Evolutionary conservation across 2,329 filamentous ascomycete genomes (phyloP), one percentile per base, ranked within the genome.

Genomic region (Malbranchea zuffiana): DNA sequence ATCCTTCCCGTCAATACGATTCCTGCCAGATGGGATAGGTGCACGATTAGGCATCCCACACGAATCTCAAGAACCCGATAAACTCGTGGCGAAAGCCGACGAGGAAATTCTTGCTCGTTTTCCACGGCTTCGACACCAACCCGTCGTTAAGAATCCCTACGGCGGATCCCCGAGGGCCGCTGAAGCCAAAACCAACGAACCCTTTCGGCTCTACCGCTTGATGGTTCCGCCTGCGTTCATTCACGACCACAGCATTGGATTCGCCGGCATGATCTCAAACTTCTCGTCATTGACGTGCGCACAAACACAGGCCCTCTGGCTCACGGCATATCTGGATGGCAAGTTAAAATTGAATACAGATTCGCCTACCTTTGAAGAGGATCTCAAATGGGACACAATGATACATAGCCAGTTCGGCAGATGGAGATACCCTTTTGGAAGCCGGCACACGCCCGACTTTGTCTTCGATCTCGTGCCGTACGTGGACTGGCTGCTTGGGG

Each of bases 381-480:
- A 66, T 6, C 48, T 77, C 7, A 56, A 60, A 3, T 63, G 61
- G 48, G 69, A 80, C 47, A 74, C 78, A 0, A 68, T 77, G 16
- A 60, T 85, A 31, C 67, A 80, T 50, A 75, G 70, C 13, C 73
- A 80, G 24, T 88, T 80, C 52, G 78, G 78, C 3, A 74, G 69
- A 45, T 79, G 78, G 71, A 68, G 82, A 17, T 82, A 81, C 48
- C 57, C 55, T 0, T 77, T 74, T 49, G 80, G 80, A 1, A 65
- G 62, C 7, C 49, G 52, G 13, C 56, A 59, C 7, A 35, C 40
- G 1, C 57, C 59, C 0, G 80, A 83, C 53, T 78, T 86, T 45
- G 76, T 82, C 12, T 87, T 88, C 50, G 83, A 90, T 54, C 71
- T 71, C 0, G 54, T 88, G 37, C 80, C 80, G 3, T 90, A 85